Conservation (phyloP, 2,329 filamentous ascomycete species). For the Trichophyton equinum region DNA sequence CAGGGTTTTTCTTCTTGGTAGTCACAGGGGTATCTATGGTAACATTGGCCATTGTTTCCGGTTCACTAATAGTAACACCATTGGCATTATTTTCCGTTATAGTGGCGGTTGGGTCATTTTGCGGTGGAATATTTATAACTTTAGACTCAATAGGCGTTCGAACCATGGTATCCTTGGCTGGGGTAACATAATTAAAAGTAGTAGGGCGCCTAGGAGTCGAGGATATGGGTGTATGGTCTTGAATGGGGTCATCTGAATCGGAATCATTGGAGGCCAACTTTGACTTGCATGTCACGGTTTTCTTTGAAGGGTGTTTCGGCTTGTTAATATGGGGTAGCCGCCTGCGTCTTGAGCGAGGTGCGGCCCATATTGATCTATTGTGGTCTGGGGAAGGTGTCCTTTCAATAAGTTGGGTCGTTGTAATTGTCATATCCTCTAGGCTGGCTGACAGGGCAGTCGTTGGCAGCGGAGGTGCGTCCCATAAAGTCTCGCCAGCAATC, state of each 20-base stretch:
- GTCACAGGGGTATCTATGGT: not conserved
- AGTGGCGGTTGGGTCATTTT: not conserved
- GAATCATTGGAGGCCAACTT: constrained; percentile 5
- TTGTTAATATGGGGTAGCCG: constrained; percentile 13
- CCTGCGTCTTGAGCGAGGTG: constrained; percentile 17
- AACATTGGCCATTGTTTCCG: not conserved
- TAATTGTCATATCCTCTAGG: not conserved
- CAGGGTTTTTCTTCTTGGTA: not conserved
- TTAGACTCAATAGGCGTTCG: not conserved
- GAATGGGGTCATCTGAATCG: constrained; percentile 34
- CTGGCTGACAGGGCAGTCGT: not conserved
- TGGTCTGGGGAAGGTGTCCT: constrained; percentile 24
- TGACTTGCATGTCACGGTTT: not conserved
- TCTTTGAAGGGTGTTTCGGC: constrained; percentile 5
- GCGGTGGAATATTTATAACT: not conserved
- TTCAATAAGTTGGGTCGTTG: not conserved
- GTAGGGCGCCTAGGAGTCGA: not conserved
- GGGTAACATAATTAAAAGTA: not conserved
- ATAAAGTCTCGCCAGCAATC: constrained; percentile 16
- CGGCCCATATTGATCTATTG: constrained; percentile 28
- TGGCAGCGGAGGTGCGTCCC: constrained; percentile 19
- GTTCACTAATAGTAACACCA: not conserved
- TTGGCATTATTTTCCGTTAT: not conserved
- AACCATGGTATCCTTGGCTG: not conserved
- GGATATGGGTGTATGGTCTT: constrained; percentile 16